phyloP scores from a whole-genome alignment of 306 rosid species.

The Elaeagnus macrophylla region DNA sequence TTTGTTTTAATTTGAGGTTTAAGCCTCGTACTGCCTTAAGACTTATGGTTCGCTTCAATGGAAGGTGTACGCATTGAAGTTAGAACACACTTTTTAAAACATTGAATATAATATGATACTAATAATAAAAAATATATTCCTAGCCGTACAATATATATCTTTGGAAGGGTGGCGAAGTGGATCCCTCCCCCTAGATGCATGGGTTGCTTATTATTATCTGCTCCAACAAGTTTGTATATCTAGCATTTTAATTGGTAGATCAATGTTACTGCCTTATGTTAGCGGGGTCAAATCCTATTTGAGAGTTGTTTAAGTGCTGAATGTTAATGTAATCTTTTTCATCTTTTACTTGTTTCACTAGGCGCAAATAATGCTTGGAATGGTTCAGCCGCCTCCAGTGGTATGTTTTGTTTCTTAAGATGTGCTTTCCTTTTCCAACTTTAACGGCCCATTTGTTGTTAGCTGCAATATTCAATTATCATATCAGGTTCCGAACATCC shows the following conservation, averaged over 20 bases:
- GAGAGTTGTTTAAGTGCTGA: conserved; percentile 3
- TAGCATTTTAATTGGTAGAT: neutral
- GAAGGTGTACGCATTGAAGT: no score
- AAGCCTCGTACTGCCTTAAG: no score
- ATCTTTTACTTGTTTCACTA: conserved; percentile 26
- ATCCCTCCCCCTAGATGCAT: no score
- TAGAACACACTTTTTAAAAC: no score
- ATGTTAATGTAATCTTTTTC: conserved; percentile 5
- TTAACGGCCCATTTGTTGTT: conserved; percentile 2
- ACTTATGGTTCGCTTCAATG: no score
- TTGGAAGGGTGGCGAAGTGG: no score
- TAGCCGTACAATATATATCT: no score
- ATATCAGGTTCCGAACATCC: conserved; percentile 61
- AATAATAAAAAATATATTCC: no score
- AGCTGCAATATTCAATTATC: conserved; percentile 14
- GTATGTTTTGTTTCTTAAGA: conserved; percentile 27
- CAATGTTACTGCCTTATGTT: neutral
- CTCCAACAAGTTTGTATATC: no score
- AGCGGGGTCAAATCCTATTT: neutral
- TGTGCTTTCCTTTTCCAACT: conserved; percentile 9
- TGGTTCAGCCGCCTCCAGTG: conserved; percentile 86
- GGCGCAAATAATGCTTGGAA: conserved; percentile 99
- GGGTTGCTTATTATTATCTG: no score
- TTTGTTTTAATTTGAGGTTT: no score
- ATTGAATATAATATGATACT: no score